Evolutionary conservation across 2,329 filamentous ascomycete species (phyloP).

Genomic region (Fusarium chlamydosporum): DNA sequence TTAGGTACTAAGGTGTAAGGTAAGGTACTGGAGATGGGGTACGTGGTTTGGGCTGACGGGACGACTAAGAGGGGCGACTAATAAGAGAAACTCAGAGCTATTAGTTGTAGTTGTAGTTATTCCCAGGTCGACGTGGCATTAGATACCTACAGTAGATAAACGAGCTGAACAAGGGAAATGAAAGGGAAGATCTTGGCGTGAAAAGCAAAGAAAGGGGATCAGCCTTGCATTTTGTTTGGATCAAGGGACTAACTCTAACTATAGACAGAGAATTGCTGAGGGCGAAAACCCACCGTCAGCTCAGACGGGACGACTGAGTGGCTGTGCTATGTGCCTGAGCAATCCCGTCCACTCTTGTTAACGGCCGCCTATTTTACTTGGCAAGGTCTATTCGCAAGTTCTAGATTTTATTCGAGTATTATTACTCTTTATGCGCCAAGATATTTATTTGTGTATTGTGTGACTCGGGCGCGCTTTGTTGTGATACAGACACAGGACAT

Average conservation of each 20-base stretch:
- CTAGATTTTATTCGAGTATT: slow-evolving; percentile 5
- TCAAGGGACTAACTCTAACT: not conserved
- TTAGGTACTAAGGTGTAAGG: slow-evolving; percentile 4
- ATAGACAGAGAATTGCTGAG: slow-evolving; percentile 9
- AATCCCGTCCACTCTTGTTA: slow-evolving; percentile 1
- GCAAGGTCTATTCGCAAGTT: slow-evolving; percentile 34
- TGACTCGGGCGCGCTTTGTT: not conserved
- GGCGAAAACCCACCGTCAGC: slow-evolving; percentile 51
- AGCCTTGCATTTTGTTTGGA: slow-evolving; percentile 16
- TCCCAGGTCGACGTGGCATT: slow-evolving; percentile 30
- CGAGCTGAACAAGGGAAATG: slow-evolving; percentile 3
- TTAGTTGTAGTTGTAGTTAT: not conserved
- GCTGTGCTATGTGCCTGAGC: slow-evolving; percentile 26
- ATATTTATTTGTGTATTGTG: not conserved
- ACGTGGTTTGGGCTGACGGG: slow-evolving; percentile 22
- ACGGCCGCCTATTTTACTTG: slow-evolving; percentile 34
- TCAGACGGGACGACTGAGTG: slow-evolving; percentile 35
- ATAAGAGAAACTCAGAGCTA: slow-evolving; percentile 3
- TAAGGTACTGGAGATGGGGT: slow-evolving; percentile 1
- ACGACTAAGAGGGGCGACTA: slow-evolving; percentile 15
- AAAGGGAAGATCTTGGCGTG: slow-evolving; percentile 13
- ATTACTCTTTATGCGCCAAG: slow-evolving; percentile 19
- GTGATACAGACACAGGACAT: slow-evolving; percentile 17
- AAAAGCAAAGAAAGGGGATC: slow-evolving; percentile 19
- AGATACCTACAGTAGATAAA: not conserved